Conservation (phyloP, 1,284 basidiomycete species). For the Butyriboletus pseudospeciosus region DNA sequence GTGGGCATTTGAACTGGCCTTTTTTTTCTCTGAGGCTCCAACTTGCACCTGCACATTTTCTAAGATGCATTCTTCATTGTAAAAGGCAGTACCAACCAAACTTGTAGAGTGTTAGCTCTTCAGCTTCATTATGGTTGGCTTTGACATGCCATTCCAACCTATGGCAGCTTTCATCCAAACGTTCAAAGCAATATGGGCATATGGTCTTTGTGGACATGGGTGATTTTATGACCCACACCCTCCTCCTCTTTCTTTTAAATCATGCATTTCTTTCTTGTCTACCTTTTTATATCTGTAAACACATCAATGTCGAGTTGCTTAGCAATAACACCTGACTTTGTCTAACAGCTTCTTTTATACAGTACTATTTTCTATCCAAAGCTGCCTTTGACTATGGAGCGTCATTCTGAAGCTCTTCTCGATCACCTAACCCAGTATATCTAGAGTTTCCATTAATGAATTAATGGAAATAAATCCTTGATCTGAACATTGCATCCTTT, state of each 20-base stretch:
- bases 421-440: too few species aligned
- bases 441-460: too few species aligned
- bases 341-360: too few species aligned
- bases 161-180: neutral
- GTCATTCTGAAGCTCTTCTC: too few species aligned
- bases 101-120: neutral
- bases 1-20: neutral
- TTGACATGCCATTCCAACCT: neutral
- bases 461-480: too few species aligned
- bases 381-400: too few species aligned
- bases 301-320: too few species aligned
- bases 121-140: neutral
- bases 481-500: too few species aligned
- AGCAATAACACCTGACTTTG: too few species aligned
- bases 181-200: neutral
- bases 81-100: neutral
- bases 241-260: neutral
- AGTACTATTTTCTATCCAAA: too few species aligned
- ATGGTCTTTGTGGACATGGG: neutral
- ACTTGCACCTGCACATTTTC: neutral
- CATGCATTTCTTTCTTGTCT: neutral
- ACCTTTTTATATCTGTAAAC: too few species aligned
- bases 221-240: neutral
- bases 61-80: neutral
- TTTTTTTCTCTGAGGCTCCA: neutral